Base-by-base conservation (phyloP, 176 grass and related monocot genomes). In the Cocos nucifera region DNA sequence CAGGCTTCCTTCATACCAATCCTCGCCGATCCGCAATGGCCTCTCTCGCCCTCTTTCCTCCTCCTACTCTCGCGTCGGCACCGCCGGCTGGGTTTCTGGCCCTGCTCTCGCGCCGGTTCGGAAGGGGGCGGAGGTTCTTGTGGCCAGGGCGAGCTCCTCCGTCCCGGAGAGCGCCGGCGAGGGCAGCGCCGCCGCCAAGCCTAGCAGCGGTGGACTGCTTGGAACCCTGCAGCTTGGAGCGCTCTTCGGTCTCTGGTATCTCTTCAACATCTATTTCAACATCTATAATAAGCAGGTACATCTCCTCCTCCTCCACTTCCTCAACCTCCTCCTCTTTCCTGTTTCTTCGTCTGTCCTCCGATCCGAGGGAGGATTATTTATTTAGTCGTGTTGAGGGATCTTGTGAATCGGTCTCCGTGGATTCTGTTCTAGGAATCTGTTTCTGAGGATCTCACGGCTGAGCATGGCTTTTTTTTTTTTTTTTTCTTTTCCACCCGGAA, bases 201-300 rank as follows among this genome's bases (percentile, higher is more conserved):
- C 35, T 0, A 44, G 35, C 2, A 44, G 61, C 48, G 28, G 66
- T 18, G 19, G 25, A 4, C 9, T 82, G 19, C 0, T 66, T 16
- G 52, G 54, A 18, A 82, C 73, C 15, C 61, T 82, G 16, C 73
- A 75, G 66, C 72, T 82, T 1, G 79, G 79, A 55, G 59, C 54
- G 28, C 73, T 82, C 24, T 82, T 82, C 53, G 79, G 79, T 9
- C 51, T 76, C 48, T 82, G 79, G 79, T 82, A 82, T 59, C 63
- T 82, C 24, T 82, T 82, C 59, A 82, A 82, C 32, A 82, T 82
- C 79, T 82, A 82, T 66, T 82, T 82, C 73, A 82, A 82, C 26
- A 82, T 82, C 51, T 82, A 82, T 59, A 82, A 82, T 26, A 82
- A 76, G 60, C 79, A 82, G 79, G 79, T 53, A 48, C 20, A n/a